Evolutionary conservation across 2,329 filamentous ascomycete species (phyloP).

Genomic region (Verticillium klebahnii): DNA sequence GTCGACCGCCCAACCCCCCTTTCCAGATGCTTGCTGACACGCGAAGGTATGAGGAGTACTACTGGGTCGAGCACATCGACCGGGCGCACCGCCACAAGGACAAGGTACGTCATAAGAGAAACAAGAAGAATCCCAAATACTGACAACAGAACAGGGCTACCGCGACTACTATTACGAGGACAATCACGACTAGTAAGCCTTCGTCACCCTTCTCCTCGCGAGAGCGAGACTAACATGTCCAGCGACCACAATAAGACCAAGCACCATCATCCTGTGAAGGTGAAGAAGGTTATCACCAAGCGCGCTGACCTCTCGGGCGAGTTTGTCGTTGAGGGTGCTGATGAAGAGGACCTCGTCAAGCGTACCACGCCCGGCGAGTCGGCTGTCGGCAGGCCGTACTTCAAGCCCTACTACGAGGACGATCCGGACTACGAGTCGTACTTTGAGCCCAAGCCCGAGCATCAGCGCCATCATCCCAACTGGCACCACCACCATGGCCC

Average conservation of each 20-base stretch:
- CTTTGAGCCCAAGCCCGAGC: not conserved
- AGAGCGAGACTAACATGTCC: not conserved
- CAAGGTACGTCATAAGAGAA: not conserved
- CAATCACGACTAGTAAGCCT: not conserved
- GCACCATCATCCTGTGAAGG: not conserved
- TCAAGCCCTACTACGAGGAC: not conserved
- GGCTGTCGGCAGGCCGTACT: not conserved
- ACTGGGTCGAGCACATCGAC: conserved; percentile 1
- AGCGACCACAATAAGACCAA: not conserved
- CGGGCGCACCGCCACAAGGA: not conserved
- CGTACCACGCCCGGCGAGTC: not conserved
- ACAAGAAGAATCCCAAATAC: not conserved
- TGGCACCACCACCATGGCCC: not conserved
- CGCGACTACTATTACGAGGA: not conserved
- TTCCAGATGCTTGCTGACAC: not conserved
- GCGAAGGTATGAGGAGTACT: conserved; percentile 1
- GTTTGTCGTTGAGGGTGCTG: not conserved
- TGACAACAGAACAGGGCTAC: not conserved
- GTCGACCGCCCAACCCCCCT: not conserved
- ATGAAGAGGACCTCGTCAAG: not conserved
- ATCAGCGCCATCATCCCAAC: not conserved
- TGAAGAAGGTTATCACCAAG: not conserved
- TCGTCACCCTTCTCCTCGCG: not conserved
- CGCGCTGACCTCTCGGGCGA: not conserved
- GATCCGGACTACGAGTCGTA: not conserved